Evolutionary conservation across 257 asterid genomes (phyloP), one percentile per base, ranked within the genome.

Genomic region (Rauvolfia tetraphylla): DNA sequence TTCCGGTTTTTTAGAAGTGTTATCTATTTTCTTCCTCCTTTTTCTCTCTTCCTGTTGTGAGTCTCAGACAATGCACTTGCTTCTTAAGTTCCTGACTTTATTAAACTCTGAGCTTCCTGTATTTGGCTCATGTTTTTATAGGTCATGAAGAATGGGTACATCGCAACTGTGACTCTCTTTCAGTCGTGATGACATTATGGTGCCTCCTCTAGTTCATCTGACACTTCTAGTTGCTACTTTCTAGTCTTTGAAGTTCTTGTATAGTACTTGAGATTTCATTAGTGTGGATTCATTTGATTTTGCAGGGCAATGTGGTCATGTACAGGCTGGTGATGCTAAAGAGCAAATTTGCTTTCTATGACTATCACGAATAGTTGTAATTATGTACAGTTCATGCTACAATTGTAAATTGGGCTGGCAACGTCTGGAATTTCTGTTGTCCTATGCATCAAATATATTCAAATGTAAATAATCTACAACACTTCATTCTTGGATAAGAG

Each of bases 71-170:
- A 54, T 68, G 34, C 48, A 18, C 49, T n/a, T 56, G 12, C 53
- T 48, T 70, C 53, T 49, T 77, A 58, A 5, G 11, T 29, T 61
- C 23, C 57, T 56, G 22, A 7, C 70, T 62, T 76, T 42, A 54
- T 73, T 33, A 46, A 17, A 39, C 63, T 38, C 29, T 48, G 66
- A 11, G 51, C 39, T 71, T 61, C 20, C 8, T 18, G 34, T 33
- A 57, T 57, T 62, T 73, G 12, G 14, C 51, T 67, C 31, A 34
- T 42, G 62, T 41, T 78, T 46, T 81, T 75, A 56, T 87, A 92
- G 97, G 93, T 92, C 54, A 90, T 92, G 97, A 92, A 87, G 86
- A 92, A 90, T 80, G 97, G 96, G 39, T 87, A 88, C 68, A 83
- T 92, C 65, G 95, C 97, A 48, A 90, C 95, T 23, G 91, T 90